A percentile compares a stretch with the other conserved stretches of the same genome.
phyloP scores from a whole-genome alignment of 2,329 filamentous ascomycete species.

The Aureobasidium lini region DNA sequence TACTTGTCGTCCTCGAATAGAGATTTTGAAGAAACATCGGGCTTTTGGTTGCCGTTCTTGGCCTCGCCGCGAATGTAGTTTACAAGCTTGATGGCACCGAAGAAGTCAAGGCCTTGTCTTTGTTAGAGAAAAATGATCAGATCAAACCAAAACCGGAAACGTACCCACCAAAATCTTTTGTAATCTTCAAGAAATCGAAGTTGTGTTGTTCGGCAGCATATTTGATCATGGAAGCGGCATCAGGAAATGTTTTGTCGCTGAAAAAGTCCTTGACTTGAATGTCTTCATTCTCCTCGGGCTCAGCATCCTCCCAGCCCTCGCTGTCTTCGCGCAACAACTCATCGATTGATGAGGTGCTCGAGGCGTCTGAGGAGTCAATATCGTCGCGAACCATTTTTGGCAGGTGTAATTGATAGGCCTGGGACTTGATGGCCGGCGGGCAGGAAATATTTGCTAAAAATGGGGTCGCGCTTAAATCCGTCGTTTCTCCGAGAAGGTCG shows the following conservation, averaged over 20 bases:
- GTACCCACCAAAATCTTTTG: slow-evolving; percentile 30
- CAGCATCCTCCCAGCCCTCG: slow-evolving; percentile 39
- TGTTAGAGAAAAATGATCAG: background rate
- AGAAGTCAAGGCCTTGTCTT: slow-evolving; percentile 36
- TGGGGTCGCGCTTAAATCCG: background rate
- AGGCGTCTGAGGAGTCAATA: slow-evolving; percentile 16
- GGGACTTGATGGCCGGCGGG: background rate
- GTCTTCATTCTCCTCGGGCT: slow-evolving; percentile 31
- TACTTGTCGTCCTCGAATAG: slow-evolving; percentile 71
- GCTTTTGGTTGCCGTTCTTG: slow-evolving; percentile 32
- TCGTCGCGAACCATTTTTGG: slow-evolving; percentile 7
- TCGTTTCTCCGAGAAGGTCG: background rate
- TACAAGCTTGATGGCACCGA: slow-evolving; percentile 37
- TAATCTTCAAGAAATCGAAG: slow-evolving; percentile 33
- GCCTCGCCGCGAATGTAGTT: slow-evolving; percentile 43
- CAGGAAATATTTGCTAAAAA: slow-evolving; percentile 10
- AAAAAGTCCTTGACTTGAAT: slow-evolving; percentile 34
- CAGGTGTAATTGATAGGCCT: background rate
- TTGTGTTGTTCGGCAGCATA: slow-evolving; percentile 30
- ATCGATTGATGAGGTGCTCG: slow-evolving; percentile 18
- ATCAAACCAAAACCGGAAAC: background rate
- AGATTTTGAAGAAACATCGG: slow-evolving; percentile 51
- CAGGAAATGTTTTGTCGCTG: slow-evolving; percentile 29
- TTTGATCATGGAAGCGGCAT: slow-evolving; percentile 29
- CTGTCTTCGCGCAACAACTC: slow-evolving; percentile 21